Evolutionary conservation across 495 filamentous ascomycete species (phyloP).

Genomic region (Cercophora newfieldiana): DNA sequence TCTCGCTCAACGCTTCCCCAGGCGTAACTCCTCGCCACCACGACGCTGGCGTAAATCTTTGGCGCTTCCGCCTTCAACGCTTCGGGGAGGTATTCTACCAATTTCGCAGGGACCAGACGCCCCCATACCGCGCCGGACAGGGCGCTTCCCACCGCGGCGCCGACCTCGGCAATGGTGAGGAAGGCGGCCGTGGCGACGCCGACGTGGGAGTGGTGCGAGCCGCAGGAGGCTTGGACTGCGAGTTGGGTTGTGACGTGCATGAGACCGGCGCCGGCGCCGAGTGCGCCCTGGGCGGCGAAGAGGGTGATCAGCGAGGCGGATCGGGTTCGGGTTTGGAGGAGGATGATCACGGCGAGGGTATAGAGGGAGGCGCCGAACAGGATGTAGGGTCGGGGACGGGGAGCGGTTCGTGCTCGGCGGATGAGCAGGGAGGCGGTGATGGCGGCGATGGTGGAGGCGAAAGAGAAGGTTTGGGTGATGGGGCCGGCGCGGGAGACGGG

Average conservation of each 20-base stretch:
- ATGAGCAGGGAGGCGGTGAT: constrained; percentile 56
- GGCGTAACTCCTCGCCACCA: constrained; percentile 51
- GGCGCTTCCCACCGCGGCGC: constrained; percentile 60
- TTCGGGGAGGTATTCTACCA: constrained; percentile 56
- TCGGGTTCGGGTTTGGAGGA: constrained; percentile 65
- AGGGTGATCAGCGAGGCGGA: constrained; percentile 54
- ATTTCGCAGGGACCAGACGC: constrained; percentile 49
- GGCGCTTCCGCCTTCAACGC: constrained; percentile 39
- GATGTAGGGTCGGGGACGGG: constrained; percentile 36
- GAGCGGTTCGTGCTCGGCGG: constrained; percentile 48
- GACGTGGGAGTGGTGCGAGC: constrained; percentile 55
- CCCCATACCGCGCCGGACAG: constrained; percentile 67
- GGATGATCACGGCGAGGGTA: constrained; percentile 61
- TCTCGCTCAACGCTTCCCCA: constrained; percentile 47
- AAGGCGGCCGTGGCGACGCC: constrained; percentile 62
- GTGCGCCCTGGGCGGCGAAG: constrained; percentile 68
- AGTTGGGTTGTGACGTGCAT: constrained; percentile 61
- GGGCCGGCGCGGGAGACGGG: constrained; percentile 53
- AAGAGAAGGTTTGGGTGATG: constrained; percentile 52
- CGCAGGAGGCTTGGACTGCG: constrained; percentile 54
- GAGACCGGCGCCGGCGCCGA: constrained; percentile 62
- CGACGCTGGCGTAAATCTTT: constrained; percentile 55
- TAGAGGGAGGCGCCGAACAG: constrained; percentile 56
- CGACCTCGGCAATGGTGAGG: constrained; percentile 57
- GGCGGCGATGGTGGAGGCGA: constrained; percentile 54